Percentiles rank a stretch among this genome's conserved stretches.
phyloP scores from a whole-genome alignment of 2,329 filamentous ascomycete genomes.

The Talaromyces pinophilus region DNA sequence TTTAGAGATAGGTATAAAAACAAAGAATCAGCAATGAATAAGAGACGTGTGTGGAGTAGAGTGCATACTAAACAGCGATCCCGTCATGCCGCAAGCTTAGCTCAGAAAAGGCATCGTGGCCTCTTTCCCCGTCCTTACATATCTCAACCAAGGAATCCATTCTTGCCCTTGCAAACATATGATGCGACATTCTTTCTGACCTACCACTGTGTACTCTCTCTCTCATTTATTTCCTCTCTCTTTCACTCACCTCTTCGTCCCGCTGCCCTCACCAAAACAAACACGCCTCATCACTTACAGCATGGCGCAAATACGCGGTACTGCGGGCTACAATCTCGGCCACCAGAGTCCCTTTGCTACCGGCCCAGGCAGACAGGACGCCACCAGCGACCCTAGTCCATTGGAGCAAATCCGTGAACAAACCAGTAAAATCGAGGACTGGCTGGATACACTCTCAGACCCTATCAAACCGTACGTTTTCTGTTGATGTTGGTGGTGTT shows the following conservation, averaged over 20 bases:
- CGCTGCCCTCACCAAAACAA: neutral
- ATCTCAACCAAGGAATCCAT: slow-evolving; percentile 12
- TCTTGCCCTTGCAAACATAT: slow-evolving; percentile 10
- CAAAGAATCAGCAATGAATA: neutral
- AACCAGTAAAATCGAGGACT: slow-evolving; percentile 97
- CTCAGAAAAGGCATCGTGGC: slow-evolving; percentile 18
- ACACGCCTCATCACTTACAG: slow-evolving; percentile 15
- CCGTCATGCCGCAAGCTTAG: slow-evolving; percentile 12
- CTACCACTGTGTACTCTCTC: neutral
- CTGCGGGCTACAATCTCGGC: slow-evolving; percentile 80
- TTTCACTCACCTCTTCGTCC: neutral
- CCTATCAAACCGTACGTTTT: slow-evolving; percentile 81
- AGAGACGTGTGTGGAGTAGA: neutral
- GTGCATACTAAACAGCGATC: slow-evolving; percentile 12
- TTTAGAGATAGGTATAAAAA: neutral
- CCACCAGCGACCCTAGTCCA: slow-evolving; percentile 68
- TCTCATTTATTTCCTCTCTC: neutral
- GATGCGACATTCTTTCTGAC: slow-evolving; percentile 7
- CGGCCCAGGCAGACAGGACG: slow-evolving; percentile 59
- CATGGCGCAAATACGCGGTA: slow-evolving; percentile 62
- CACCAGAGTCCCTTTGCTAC: slow-evolving; percentile 69
- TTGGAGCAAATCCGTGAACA: slow-evolving; percentile 89
- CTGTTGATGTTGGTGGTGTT: neutral
- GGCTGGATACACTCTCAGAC: slow-evolving; percentile 82
- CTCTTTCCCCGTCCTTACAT: slow-evolving; percentile 18